phyloP scores from a whole-genome alignment of 768 basidiomycete genomes.

The Trametes sanguinea region DNA sequence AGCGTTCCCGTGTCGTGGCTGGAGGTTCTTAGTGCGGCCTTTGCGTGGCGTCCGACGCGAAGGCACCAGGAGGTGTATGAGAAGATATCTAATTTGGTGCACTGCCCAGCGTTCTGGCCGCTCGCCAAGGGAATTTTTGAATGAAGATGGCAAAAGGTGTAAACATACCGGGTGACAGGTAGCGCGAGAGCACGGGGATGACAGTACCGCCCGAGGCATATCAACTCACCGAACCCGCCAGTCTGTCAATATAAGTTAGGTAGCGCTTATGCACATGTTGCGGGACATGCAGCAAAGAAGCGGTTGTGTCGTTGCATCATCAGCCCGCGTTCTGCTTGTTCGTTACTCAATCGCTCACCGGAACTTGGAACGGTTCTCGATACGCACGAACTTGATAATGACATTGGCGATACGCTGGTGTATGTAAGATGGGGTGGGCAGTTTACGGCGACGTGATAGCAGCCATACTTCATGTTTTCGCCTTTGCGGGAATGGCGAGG shows the following conservation, averaged over 20 bases:
- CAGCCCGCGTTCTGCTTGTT: background rate
- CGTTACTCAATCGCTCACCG: background rate
- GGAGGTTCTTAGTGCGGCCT: background rate
- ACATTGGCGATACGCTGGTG: background rate
- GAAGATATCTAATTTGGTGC: background rate
- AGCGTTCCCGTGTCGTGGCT: background rate
- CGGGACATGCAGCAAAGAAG: too few species aligned
- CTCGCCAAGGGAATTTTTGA: background rate
- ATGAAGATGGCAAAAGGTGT: background rate
- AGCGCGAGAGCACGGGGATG: background rate
- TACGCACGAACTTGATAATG: background rate
- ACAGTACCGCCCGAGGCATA: background rate
- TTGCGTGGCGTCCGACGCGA: background rate
- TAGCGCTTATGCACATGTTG: too few species aligned
- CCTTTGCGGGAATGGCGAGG: background rate
- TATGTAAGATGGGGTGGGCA: constrained; percentile 1
- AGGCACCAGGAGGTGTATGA: background rate
- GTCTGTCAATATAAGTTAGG: too few species aligned
- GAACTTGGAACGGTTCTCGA: constrained; percentile 4
- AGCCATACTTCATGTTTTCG: background rate
- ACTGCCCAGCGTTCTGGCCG: background rate
- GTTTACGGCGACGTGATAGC: background rate
- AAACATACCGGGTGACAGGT: background rate
- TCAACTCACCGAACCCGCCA: too few species aligned
- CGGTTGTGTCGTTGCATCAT: background rate